Percentiles rank a stretch among this genome's conserved stretches.
Conservation (phyloP, 306 rosid species). For the Oemleria cerasiformis region DNA sequence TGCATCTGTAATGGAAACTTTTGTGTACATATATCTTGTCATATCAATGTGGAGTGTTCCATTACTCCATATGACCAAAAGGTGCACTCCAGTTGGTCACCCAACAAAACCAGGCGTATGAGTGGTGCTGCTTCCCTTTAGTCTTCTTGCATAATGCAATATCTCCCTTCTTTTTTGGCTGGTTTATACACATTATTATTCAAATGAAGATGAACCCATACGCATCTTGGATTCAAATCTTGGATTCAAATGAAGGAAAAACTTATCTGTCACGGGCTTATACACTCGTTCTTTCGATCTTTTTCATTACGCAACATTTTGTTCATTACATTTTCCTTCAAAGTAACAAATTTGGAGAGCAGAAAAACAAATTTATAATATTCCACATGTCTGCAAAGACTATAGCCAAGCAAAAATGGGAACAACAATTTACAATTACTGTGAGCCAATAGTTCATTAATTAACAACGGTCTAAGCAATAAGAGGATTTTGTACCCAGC, state of each 20-base stretch:
- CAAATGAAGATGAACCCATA: slow-evolving; percentile 11
- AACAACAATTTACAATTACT: slow-evolving; percentile 7
- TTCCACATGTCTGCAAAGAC: background rate
- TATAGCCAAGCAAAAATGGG: background rate
- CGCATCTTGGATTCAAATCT: too few species aligned
- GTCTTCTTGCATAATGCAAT: slow-evolving; percentile 14
- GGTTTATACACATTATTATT: slow-evolving; percentile 12
- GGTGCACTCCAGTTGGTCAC: slow-evolving; percentile 28
- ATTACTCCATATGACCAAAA: background rate
- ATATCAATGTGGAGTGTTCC: slow-evolving; percentile 22
- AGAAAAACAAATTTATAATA: background rate
- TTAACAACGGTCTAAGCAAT: slow-evolving; percentile 7
- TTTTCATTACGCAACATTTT: background rate
- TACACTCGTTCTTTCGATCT: background rate
- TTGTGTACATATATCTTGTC: background rate
- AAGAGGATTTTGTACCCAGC: slow-evolving; percentile 4
- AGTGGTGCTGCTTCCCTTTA: slow-evolving; percentile 15
- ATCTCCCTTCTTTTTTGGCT: background rate
- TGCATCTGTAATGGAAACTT: background rate
- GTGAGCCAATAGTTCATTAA: background rate
- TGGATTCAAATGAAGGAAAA: background rate
- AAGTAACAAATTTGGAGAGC: background rate
- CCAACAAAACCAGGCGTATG: slow-evolving; percentile 13
- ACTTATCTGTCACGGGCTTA: background rate
- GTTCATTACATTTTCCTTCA: background rate